These are phyloP conservation scores for Phoenix dactylifera DNA, from an alignment of 176 grass and related monocot species.

Conservation along the genomic window DNA sequence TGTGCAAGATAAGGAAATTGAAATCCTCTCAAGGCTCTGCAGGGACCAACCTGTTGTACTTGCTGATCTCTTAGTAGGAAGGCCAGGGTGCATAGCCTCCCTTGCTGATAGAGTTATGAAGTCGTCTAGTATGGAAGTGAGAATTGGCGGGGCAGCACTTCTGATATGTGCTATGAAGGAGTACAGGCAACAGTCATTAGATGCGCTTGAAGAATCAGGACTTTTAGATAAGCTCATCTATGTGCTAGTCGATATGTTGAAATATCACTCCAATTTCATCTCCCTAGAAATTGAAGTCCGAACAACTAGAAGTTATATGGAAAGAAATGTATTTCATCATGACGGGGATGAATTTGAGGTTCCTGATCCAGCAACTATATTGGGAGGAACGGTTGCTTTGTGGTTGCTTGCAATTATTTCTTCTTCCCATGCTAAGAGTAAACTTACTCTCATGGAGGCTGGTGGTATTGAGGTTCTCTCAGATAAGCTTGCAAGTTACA, in stretches of 20 bases:
- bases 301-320: slow-evolving; percentile 30
- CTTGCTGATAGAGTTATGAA: slow-evolving; percentile 71
- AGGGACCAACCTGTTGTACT: slow-evolving; percentile 51
- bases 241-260: slow-evolving; percentile 75
- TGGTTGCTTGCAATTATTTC: slow-evolving; percentile 79
- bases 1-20: slow-evolving; percentile 77
- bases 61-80: slow-evolving; percentile 68
- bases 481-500: slow-evolving; percentile 68
- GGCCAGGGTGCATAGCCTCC: slow-evolving; percentile 53
- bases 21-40: slow-evolving; percentile 79
- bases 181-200: slow-evolving; percentile 44
- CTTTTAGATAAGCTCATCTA: slow-evolving; percentile 53
- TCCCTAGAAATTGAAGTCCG: slow-evolving; percentile 67
- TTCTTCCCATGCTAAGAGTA: slow-evolving; percentile 51
- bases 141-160: slow-evolving; percentile 52
- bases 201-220: slow-evolving; percentile 55
- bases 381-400: slow-evolving; percentile 67
- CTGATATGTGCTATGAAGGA: slow-evolving; percentile 71
- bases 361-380: slow-evolving; percentile 43
- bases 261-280: slow-evolving; percentile 33
- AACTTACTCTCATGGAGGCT: slow-evolving; percentile 66
- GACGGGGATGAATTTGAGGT: slow-evolving; percentile 48
- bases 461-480: slow-evolving; percentile 59
- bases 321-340: slow-evolving; percentile 44
- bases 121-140: slow-evolving; percentile 55